Conservation (phyloP, 2,329 filamentous ascomycete genomes). For the Rugonectria rugulosa region DNA sequence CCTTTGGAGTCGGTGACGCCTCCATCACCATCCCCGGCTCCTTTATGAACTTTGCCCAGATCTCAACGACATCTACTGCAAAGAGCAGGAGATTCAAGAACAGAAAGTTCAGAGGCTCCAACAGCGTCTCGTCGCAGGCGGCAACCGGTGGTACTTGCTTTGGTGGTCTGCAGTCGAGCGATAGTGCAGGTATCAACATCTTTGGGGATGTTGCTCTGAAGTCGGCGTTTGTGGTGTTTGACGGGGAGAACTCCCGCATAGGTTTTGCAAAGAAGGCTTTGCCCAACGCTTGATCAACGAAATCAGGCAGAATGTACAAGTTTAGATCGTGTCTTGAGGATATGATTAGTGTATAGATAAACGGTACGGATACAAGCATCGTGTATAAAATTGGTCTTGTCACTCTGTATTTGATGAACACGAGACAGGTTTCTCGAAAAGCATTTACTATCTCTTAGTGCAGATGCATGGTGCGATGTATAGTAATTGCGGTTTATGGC, state of each 20-base stretch:
- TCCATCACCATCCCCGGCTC: conserved; percentile 63
- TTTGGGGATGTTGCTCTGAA: conserved; percentile 70
- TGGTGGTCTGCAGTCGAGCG: conserved; percentile 70
- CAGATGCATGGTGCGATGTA: too few species aligned
- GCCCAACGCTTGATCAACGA: too few species aligned
- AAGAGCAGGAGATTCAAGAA: conserved; percentile 5
- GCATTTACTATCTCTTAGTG: too few species aligned
- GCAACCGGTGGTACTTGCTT: conserved; percentile 56
- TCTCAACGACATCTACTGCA: neutral
- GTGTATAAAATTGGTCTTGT: too few species aligned
- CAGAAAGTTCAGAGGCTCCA: neutral
- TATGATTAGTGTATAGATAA: too few species aligned
- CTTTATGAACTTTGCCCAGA: conserved; percentile 61
- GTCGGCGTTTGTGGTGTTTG: conserved; percentile 66
- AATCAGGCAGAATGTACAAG: too few species aligned
- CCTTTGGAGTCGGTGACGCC: conserved; percentile 64
- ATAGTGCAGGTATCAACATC: conserved; percentile 58
- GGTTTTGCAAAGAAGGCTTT: conserved; percentile 35
- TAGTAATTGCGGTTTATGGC: too few species aligned
- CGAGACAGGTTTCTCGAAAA: too few species aligned
- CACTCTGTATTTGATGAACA: too few species aligned
- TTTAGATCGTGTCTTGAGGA: too few species aligned
- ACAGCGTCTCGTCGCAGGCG: neutral
- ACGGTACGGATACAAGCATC: too few species aligned
- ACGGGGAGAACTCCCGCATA: conserved; percentile 43